phyloP scores from a whole-genome alignment of 129 eudicot species.

The Erigeron canadensis region DNA sequence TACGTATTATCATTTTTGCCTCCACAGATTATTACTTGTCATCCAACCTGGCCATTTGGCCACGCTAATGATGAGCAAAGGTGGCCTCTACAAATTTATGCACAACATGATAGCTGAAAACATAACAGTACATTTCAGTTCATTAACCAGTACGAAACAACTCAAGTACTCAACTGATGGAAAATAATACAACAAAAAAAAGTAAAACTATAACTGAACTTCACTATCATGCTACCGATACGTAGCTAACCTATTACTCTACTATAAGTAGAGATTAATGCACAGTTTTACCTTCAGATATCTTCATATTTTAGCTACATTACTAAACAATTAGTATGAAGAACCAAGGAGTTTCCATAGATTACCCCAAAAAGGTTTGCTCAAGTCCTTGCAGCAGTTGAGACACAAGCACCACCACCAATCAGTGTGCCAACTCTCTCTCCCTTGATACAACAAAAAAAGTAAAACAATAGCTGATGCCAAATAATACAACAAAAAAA shows the following conservation, averaged over 20 bases:
- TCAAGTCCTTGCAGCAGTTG: conserved; percentile 40
- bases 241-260: conserved; percentile 25
- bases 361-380: conserved; percentile 6
- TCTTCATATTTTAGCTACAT: conserved; percentile 25
- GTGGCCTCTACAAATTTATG: too few species aligned
- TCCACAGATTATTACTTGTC: too few species aligned
- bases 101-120: too few species aligned
- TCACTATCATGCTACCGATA: conserved; percentile 15
- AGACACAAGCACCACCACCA: conserved; percentile 46
- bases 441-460: conserved; percentile 76
- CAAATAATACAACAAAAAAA: conserved; percentile 3
- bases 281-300: conserved; percentile 28
- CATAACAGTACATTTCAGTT: neutral
- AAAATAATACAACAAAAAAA: conserved; percentile 2
- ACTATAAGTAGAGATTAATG: conserved; percentile 5
- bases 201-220: conserved; percentile 12
- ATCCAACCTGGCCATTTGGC: too few species aligned
- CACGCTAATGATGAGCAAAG: too few species aligned
- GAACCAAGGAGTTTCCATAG: conserved; percentile 10
- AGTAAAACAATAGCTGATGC: too few species aligned
- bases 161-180: neutral
- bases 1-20: too few species aligned
- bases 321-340: conserved; percentile 18
- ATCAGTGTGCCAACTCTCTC: conserved; percentile 92
- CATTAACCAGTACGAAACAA: neutral